phyloP scores from a whole-genome alignment of 805 yeast species.

The Brettanomyces nanus region DNA sequence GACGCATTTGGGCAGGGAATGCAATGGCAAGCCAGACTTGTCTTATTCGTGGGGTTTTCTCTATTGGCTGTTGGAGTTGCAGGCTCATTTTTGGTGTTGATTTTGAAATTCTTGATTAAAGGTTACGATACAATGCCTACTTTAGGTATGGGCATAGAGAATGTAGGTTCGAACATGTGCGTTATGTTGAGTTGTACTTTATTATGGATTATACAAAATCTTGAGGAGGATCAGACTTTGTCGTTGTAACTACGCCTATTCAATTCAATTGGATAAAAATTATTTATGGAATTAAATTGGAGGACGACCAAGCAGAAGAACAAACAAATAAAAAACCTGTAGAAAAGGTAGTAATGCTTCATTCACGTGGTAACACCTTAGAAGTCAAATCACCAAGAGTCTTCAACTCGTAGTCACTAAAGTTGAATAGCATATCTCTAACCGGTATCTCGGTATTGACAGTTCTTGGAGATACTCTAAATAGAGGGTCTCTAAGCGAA shows the following conservation, averaged over 20 bases:
- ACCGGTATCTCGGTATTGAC: slow-evolving; percentile 28
- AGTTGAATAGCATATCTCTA: slow-evolving; percentile 48
- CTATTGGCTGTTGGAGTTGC: slow-evolving; percentile 90
- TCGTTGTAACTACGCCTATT: slow-evolving; percentile 40
- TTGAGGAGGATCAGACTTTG: slow-evolving; percentile 93
- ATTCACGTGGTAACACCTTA: slow-evolving; percentile 15
- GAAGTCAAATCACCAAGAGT: slow-evolving; percentile 21
- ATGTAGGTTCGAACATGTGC: slow-evolving; percentile 69
- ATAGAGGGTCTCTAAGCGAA: slow-evolving; percentile 58
- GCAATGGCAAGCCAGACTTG: slow-evolving; percentile 91
- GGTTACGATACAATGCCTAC: slow-evolving; percentile 74
- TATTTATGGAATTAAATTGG: too few species aligned
- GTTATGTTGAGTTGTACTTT: slow-evolving; percentile 84
- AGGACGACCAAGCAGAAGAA: too few species aligned
- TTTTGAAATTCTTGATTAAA: slow-evolving; percentile 74
- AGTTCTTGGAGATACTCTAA: slow-evolving; percentile 27
- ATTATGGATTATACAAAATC: slow-evolving; percentile 90
- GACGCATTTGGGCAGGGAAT: slow-evolving; percentile 32
- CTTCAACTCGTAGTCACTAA: slow-evolving; percentile 55
- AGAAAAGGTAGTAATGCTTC: neutral
- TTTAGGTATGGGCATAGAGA: slow-evolving; percentile 87
- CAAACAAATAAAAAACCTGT: neutral
- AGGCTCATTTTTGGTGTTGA: slow-evolving; percentile 82
- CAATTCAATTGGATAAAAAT: too few species aligned
- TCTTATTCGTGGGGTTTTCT: slow-evolving; percentile 87